phyloP scores from a whole-genome alignment of 2,329 filamentous ascomycete genomes.

The Penicillium sp. region DNA sequence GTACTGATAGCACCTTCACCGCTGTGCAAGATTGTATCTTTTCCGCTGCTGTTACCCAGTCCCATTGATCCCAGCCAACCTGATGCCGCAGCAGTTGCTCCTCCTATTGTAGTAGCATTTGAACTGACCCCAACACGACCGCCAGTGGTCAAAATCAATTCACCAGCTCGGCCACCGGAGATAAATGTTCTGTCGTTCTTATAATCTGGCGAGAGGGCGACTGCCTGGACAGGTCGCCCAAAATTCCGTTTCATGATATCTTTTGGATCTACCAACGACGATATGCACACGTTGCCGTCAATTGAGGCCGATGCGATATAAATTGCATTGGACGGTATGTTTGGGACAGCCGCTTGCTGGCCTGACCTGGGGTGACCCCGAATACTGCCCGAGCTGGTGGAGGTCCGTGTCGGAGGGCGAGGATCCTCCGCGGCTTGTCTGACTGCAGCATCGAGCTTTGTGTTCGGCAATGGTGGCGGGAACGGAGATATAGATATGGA shows the following conservation, averaged over 20 bases:
- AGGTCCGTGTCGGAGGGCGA: slow-evolving; percentile 22
- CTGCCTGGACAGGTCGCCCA: slow-evolving; percentile 84
- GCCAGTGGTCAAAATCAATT: slow-evolving; percentile 80
- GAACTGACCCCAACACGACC: slow-evolving; percentile 74
- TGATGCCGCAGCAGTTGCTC: slow-evolving; percentile 74
- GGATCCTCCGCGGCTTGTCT: slow-evolving; percentile 34
- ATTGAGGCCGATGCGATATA: slow-evolving; percentile 92
- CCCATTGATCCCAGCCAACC: slow-evolving; percentile 92
- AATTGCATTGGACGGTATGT: slow-evolving; percentile 83
- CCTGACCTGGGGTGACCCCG: slow-evolving; percentile 28
- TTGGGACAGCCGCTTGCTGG: slow-evolving; percentile 54
- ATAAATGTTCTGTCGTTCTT: slow-evolving; percentile 85
- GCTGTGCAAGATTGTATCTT: slow-evolving; percentile 83
- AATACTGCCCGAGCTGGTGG: slow-evolving; percentile 31
- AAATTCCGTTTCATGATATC: slow-evolving; percentile 94
- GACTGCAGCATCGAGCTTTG: slow-evolving; percentile 38
- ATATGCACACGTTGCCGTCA: slow-evolving; percentile 92
- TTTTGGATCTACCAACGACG: slow-evolving; percentile 80
- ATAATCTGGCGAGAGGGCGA: slow-evolving; percentile 93
- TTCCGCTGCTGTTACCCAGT: slow-evolving; percentile 73
- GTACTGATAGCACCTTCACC: slow-evolving; percentile 89
- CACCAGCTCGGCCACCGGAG: slow-evolving; percentile 85
- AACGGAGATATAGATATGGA: slow-evolving; percentile 87
- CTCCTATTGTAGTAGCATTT: slow-evolving; percentile 79
- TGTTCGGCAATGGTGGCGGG: slow-evolving; percentile 59